phyloP scores from a whole-genome alignment of 2,329 filamentous ascomycete species.

The Cytospora mali region DNA sequence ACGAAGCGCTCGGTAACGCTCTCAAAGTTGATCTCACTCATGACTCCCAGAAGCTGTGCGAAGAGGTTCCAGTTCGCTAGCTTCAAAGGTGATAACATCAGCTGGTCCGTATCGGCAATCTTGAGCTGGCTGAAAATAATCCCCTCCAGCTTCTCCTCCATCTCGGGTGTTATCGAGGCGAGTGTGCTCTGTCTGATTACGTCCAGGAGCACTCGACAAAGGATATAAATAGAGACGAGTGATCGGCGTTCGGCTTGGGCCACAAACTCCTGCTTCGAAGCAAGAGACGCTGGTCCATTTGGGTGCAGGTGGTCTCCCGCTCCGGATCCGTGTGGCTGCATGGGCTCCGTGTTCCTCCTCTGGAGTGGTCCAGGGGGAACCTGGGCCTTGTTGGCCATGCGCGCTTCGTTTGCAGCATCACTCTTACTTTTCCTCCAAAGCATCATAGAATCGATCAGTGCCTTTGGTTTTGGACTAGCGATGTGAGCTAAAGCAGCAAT shows the following conservation, averaged over 20 bases:
- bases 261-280: slow-evolving; percentile 69
- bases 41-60: slow-evolving; percentile 87
- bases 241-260: slow-evolving; percentile 84
- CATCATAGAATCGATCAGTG: slow-evolving; percentile 96
- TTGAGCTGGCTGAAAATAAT: slow-evolving; percentile 98
- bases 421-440: slow-evolving; percentile 96
- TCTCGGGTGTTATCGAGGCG: slow-evolving; percentile 80
- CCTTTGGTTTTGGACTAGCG: slow-evolving; percentile 89
- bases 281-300: slow-evolving; percentile 44
- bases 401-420: slow-evolving; percentile 76
- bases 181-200: slow-evolving; percentile 90
- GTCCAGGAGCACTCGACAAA: slow-evolving; percentile 91
- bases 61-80: slow-evolving; percentile 97
- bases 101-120: slow-evolving; percentile 80
- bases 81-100: slow-evolving; percentile 76
- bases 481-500: slow-evolving; percentile 94
- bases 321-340: slow-evolving; percentile 45
- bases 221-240: slow-evolving; percentile 91
- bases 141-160: slow-evolving; percentile 90
- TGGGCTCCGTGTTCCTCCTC: slow-evolving; percentile 75
- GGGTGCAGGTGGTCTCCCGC: slow-evolving; percentile 37
- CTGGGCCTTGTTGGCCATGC: slow-evolving; percentile 35
- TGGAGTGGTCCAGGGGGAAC: slow-evolving; percentile 52
- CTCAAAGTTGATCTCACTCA: slow-evolving; percentile 90
- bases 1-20: slow-evolving; percentile 83